These are phyloP conservation scores for Helenozyma rhizophorensis DNA, from an alignment of 805 yeast species.

Conservation along the genomic window DNA sequence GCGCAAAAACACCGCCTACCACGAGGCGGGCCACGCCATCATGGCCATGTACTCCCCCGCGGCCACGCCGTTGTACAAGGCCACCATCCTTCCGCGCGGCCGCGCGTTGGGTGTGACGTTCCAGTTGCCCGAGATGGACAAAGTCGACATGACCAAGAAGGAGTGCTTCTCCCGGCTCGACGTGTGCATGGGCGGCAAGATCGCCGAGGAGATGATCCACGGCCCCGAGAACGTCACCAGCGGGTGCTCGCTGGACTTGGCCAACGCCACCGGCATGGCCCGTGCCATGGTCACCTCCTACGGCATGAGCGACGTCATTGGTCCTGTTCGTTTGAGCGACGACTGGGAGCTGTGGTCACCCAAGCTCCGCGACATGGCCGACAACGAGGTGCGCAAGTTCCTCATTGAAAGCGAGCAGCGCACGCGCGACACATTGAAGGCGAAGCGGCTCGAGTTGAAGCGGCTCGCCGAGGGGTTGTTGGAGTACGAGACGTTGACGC, in stretches of 20 bases:
- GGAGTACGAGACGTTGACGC: conserved; percentile 91
- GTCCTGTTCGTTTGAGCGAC: conserved; percentile 86
- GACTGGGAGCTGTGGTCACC: conserved; percentile 96
- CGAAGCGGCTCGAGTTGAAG: conserved; percentile 65
- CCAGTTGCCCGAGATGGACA: conserved; percentile 97
- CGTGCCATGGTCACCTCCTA: conserved; percentile 95
- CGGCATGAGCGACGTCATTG: conserved; percentile 93
- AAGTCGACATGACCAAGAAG: conserved; percentile 83
- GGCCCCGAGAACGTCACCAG: conserved; percentile 91
- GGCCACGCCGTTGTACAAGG: conserved; percentile 93
- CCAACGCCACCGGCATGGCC: conserved; percentile 87
- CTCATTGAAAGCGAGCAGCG: conserved; percentile 75
- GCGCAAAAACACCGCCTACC: conserved; percentile 91
- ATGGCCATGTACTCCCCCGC: conserved; percentile 94
- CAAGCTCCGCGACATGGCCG: conserved; percentile 82
- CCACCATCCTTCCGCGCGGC: conserved; percentile 95
- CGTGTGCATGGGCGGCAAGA: conserved; percentile 98
- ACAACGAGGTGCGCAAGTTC: conserved; percentile 78
- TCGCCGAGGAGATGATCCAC: conserved; percentile 90
- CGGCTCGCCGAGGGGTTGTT: conserved; percentile 89
- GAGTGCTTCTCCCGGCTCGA: conserved; percentile 91
- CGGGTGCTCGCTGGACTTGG: conserved; percentile 91
- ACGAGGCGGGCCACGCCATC: conserved; percentile 99
- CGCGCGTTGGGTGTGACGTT: conserved; percentile 94
- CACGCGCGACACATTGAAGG: conserved; percentile 63